phyloP scores from a whole-genome alignment of 2,329 filamentous ascomycete species.

The Hymenoscyphus fructigenus region DNA sequence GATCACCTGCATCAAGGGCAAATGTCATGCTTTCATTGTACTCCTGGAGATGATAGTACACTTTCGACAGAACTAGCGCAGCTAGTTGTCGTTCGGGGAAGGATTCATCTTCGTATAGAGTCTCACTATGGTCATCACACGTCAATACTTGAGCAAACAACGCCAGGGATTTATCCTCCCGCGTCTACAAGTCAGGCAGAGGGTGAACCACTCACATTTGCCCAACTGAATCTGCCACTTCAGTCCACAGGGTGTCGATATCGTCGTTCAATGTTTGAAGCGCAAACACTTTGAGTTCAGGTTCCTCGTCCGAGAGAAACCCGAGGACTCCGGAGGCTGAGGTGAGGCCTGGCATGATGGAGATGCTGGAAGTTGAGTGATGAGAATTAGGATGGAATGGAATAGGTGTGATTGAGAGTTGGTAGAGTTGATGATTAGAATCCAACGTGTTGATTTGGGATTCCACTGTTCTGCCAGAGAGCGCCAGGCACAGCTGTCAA shows the following conservation, averaged over 20 bases:
- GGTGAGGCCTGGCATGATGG: slow-evolving; percentile 81
- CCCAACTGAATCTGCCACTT: slow-evolving; percentile 87
- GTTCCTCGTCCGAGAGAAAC: slow-evolving; percentile 92
- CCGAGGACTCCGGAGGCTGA: slow-evolving; percentile 93
- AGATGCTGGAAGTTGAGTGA: background rate
- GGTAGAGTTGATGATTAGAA: background rate
- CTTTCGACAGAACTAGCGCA: slow-evolving; percentile 91
- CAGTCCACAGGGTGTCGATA: slow-evolving; percentile 96
- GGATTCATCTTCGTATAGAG: slow-evolving; percentile 91
- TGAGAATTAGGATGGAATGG: background rate
- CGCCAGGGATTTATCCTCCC: background rate
- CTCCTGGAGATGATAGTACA: slow-evolving; percentile 97
- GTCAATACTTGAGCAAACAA: background rate
- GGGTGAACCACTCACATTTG: slow-evolving; percentile 70
- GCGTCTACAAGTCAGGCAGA: background rate
- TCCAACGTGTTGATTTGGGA: background rate
- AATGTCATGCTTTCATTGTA: slow-evolving; percentile 99
- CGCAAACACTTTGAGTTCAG: slow-evolving; percentile 91
- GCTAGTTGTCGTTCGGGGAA: slow-evolving; percentile 94
- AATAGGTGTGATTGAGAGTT: background rate
- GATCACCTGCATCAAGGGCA: slow-evolving; percentile 87
- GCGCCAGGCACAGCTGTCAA: slow-evolving; percentile 1
- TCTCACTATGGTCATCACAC: slow-evolving; percentile 63
- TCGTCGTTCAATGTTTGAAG: slow-evolving; percentile 93
- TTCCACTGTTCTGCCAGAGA: background rate